Base-by-base conservation (phyloP, 805 yeast genomes). In the Saccharomycopsis sp. region DNA sequence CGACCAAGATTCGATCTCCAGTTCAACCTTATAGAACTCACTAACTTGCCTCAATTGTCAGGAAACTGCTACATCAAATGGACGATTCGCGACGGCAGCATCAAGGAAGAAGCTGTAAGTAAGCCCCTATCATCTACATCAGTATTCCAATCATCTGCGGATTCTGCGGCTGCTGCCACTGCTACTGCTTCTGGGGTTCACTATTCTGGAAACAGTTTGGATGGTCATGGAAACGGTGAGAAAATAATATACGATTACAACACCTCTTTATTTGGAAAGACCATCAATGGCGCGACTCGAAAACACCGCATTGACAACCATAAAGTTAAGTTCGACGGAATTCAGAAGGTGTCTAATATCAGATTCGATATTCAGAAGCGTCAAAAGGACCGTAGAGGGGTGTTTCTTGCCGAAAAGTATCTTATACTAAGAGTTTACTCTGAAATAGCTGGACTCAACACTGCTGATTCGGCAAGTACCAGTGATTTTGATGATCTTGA, bases 41-140 rank as follows among this genome's bases (percentile, higher is more conserved):
- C 85, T n/a, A 92, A 92, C 66, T 80, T 93, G 29, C 98, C 98
- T 1, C 91, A 88, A 64, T 76, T 86, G 1, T 74, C 83, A 2
- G 96, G 96, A 0, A 68, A 74, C 42, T 83, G 93, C 64, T 83
- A 70, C 62, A 80, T 90, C 19, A 83, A 84, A 59, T 79, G 92
- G 79, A 75, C 74, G 51, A 73, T 88, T 8, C 75, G 77, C 57
- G 90, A 86, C 52, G 68, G 70, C 12, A 68, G 64, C 42, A 60
- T 75, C 50, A 61, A 67, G 12, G 54, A 15, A 53, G 54, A 29
- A n/a, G 25, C 34, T 14, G 38, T 50, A 20, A 60, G 54, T 49
- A 60, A 53, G 50, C 58, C 56, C 55, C 47, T 53, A 35, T 56
- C 58, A 53, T 57, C 55, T 47, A 56, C 50, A 19, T 44, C 54